Percentiles rank a stretch among this genome's conserved stretches.
Evolutionary conservation across 2,329 filamentous ascomycete species (phyloP).

Genomic region (Pyricularia grisea): DNA sequence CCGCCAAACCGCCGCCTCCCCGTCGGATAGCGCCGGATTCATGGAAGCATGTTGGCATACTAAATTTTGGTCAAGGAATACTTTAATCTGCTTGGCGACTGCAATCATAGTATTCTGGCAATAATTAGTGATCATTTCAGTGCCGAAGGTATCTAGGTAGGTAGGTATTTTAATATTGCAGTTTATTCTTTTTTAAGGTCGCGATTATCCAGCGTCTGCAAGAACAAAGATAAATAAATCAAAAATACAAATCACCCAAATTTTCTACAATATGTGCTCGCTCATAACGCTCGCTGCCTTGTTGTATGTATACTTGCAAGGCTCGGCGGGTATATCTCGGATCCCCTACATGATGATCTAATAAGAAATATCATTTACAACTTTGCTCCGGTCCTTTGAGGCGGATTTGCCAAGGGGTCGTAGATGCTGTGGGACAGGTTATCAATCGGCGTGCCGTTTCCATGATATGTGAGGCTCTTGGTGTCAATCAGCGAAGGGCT

Average conservation of each 20-base stretch:
- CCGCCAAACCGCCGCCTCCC: no score
- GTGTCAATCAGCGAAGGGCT: slow-evolving; percentile 74
- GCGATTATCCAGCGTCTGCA: not conserved
- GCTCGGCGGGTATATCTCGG: not conserved
- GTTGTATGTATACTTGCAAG: not conserved
- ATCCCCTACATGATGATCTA: not conserved
- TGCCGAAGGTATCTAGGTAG: no score
- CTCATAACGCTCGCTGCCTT: not conserved
- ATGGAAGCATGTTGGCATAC: no score
- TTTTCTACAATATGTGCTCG: not conserved
- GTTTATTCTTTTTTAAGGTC: no score
- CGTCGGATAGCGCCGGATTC: no score
- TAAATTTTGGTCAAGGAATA: no score
- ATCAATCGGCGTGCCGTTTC: slow-evolving; percentile 38
- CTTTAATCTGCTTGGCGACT: no score
- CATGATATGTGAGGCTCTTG: slow-evolving; percentile 52
- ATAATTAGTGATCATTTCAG: no score
- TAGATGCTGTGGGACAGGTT: slow-evolving; percentile 39
- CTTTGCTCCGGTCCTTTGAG: slow-evolving; percentile 41
- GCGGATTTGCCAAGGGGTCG: slow-evolving; percentile 41
- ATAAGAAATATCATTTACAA: slow-evolving; percentile 23
- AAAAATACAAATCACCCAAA: not conserved
- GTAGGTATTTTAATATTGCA: no score
- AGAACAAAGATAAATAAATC: not conserved
- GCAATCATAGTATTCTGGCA: no score